Evolutionary conservation across 2,329 filamentous ascomycete species (phyloP).

Genomic region (Emergomyces africanus): DNA sequence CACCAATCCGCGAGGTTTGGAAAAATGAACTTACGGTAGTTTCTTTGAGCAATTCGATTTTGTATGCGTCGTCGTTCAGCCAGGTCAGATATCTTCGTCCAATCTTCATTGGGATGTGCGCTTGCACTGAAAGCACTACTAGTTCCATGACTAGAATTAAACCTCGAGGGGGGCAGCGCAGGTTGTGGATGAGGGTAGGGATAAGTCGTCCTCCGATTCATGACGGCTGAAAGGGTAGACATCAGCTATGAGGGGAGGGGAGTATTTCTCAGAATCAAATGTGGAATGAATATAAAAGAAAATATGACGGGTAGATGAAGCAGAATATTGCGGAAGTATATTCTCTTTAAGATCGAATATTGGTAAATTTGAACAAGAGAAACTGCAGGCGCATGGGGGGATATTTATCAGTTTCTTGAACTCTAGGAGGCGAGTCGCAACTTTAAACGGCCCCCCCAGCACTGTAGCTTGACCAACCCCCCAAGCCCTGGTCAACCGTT

Average conservation of each 20-base stretch:
- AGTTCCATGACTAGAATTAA: constrained; percentile 60
- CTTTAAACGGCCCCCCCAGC: not conserved
- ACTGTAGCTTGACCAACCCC: not conserved
- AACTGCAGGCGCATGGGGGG: not conserved
- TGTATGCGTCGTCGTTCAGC: constrained; percentile 89
- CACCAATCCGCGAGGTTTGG: too few relatives aligned
- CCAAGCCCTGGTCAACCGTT: not conserved
- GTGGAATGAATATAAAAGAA: not conserved
- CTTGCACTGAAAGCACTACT: constrained; percentile 93
- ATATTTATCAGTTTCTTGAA: not conserved
- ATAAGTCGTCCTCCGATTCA: constrained; percentile 19
- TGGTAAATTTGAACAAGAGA: not conserved
- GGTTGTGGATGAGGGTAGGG: constrained; percentile 15
- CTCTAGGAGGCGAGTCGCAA: not conserved
- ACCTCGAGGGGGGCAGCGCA: constrained; percentile 37
- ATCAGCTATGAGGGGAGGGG: not conserved
- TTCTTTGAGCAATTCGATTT: constrained; percentile 93
- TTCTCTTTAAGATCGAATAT: not conserved
- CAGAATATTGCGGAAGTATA: not conserved
- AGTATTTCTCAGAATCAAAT: not conserved
- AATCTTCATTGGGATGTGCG: constrained; percentile 93
- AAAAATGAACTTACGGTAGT: constrained; percentile 61
- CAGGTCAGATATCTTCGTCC: constrained; percentile 97
- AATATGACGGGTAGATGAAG: not conserved
- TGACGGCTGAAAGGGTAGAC: constrained; percentile 10